Evolutionary conservation across 371 early-diverging fungal species (phyloP).

Genomic region (Rhizopus arrhizus): DNA sequence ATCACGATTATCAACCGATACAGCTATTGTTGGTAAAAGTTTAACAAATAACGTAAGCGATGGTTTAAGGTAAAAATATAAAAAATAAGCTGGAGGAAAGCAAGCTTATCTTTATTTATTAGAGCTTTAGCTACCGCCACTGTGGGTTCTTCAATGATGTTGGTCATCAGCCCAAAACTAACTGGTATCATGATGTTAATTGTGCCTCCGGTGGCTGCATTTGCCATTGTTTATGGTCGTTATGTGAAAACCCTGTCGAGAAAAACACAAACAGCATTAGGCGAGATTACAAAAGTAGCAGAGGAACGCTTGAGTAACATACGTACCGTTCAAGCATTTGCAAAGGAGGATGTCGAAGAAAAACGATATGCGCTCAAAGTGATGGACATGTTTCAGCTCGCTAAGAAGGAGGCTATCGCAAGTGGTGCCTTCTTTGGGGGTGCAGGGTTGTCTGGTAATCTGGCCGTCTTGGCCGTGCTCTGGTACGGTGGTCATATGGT

Average conservation of each 20-base stretch:
- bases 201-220: slow-evolving; percentile 75
- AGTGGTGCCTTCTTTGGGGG: slow-evolving; percentile 78
- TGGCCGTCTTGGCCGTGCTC: slow-evolving; percentile 75
- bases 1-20: slow-evolving; percentile 74
- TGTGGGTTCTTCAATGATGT: slow-evolving; percentile 73
- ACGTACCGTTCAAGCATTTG: slow-evolving; percentile 80
- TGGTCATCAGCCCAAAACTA: slow-evolving; percentile 67
- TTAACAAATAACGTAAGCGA: slow-evolving; percentile 80
- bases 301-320: slow-evolving; percentile 75
- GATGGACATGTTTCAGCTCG: slow-evolving; percentile 62
- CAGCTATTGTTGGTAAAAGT: slow-evolving; percentile 77
- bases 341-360: slow-evolving; percentile 64
- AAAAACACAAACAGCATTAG: slow-evolving; percentile 71
- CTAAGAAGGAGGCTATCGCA: slow-evolving; percentile 70
- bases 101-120: background rate
- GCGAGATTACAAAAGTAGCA: slow-evolving; percentile 75
- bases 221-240: slow-evolving; percentile 75
- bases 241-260: slow-evolving; percentile 67
- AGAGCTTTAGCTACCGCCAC: slow-evolving; percentile 58
- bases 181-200: slow-evolving; percentile 78
- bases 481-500: slow-evolving; percentile 82
- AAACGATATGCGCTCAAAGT: slow-evolving; percentile 58
- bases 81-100: too few relatives aligned
- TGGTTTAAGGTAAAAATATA: slow-evolving; percentile 59
- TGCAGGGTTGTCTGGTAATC: slow-evolving; percentile 76